Conservation (phyloP, 2,329 filamentous ascomycete genomes). For the Fusarium albidum region DNA sequence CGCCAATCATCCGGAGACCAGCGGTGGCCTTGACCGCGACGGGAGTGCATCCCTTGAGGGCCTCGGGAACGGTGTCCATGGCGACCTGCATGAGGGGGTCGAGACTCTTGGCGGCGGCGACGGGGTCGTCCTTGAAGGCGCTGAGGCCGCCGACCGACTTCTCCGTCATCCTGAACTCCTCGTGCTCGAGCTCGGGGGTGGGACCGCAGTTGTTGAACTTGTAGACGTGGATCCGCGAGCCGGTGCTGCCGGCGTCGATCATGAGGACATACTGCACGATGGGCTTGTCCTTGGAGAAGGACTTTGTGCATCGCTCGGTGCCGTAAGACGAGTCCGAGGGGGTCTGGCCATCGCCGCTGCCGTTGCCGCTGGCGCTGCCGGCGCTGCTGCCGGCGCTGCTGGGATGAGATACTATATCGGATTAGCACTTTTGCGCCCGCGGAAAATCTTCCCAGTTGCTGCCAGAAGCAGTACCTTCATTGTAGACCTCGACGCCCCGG, state of each 20-base stretch:
- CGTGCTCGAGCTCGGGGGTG: slow-evolving; percentile 92
- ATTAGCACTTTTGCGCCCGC: slow-evolving; percentile 13
- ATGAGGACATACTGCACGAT: slow-evolving; percentile 98
- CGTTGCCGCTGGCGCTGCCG: neutral
- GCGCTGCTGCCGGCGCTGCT: slow-evolving; percentile 12
- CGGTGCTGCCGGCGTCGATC: slow-evolving; percentile 98
- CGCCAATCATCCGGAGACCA: slow-evolving; percentile 85
- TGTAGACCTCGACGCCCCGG: slow-evolving; percentile 62
- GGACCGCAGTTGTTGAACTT: slow-evolving; percentile 98
- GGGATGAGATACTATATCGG: slow-evolving; percentile 35
- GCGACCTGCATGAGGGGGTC: slow-evolving; percentile 89
- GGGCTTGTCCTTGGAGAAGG: slow-evolving; percentile 87
- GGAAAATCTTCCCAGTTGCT: slow-evolving; percentile 20
- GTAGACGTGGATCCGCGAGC: slow-evolving; percentile 97
- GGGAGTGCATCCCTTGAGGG: slow-evolving; percentile 89
- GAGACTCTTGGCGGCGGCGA: slow-evolving; percentile 87
- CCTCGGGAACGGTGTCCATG: slow-evolving; percentile 83
- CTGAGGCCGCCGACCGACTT: slow-evolving; percentile 86
- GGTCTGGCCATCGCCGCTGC: slow-evolving; percentile 55
- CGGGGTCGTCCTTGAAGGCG: slow-evolving; percentile 84
- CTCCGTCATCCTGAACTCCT: slow-evolving; percentile 93
- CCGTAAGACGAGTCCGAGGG: slow-evolving; percentile 69
- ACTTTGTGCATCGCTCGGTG: slow-evolving; percentile 80
- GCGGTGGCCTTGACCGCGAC: slow-evolving; percentile 98
- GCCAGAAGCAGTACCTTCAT: slow-evolving; percentile 48